These are phyloP conservation scores for Stephanodiscus triporus DNA, from an alignment of 108 stramenopile genomes.

Conservation along the genomic window DNA sequence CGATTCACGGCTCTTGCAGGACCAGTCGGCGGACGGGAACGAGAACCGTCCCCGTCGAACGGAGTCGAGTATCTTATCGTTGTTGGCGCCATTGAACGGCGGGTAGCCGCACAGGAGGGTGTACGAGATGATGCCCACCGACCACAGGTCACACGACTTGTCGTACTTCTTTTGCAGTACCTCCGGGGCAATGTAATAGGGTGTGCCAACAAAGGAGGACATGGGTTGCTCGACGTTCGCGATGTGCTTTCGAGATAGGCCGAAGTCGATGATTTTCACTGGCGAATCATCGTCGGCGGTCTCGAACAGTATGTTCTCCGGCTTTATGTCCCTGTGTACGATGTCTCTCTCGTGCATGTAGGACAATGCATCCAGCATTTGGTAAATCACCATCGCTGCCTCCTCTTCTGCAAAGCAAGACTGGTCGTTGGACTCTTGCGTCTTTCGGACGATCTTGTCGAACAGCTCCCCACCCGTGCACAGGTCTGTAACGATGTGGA, in stretches of 20 bases:
- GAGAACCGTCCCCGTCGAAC: conserved; percentile 8
- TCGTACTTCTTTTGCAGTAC: conserved; percentile 52
- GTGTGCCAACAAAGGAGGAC: conserved; percentile 51
- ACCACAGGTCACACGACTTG: conserved; percentile 68
- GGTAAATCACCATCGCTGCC: conserved; percentile 44
- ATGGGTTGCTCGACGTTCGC: neutral
- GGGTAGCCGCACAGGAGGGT: conserved; percentile 74
- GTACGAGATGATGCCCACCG: conserved; percentile 66
- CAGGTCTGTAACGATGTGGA: conserved; percentile 89
- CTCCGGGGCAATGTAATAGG: conserved; percentile 68
- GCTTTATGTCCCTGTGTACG: conserved; percentile 68
- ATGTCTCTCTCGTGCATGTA: conserved; percentile 73
- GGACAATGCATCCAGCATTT: conserved; percentile 61
- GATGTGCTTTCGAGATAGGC: conserved; percentile 1
- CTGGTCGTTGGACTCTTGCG: conserved; percentile 55
- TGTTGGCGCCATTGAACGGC: conserved; percentile 59
- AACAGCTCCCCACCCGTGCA: conserved; percentile 90
- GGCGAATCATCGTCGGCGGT: neutral
- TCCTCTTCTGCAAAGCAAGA: conserved; percentile 47
- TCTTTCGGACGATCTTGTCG: conserved; percentile 86
- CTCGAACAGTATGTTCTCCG: conserved; percentile 27
- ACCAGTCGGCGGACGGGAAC: conserved; percentile 54
- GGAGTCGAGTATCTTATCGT: conserved; percentile 26
- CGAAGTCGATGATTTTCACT: conserved; percentile 36
- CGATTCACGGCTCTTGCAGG: conserved; percentile 39